Evolutionary conservation across 1,139 yeast species (phyloP), one percentile per base, ranked within the genome.

Genomic region (Hansenula sp.): DNA sequence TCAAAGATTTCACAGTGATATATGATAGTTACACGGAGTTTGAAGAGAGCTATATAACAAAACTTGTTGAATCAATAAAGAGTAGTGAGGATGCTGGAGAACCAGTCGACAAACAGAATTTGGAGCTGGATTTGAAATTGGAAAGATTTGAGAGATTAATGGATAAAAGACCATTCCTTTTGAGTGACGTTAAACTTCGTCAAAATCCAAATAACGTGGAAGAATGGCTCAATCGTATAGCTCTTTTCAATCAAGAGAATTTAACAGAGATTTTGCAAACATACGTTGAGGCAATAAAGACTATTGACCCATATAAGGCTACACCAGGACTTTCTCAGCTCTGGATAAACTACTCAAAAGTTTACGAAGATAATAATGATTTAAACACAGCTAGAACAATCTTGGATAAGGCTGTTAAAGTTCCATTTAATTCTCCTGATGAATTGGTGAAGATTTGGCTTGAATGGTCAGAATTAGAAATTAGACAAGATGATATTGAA

Each of bases 371-470:
- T 1, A 66, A 70, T 37, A 64, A 67, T 1, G 86, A 85, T 50
- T 59, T 71, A 27, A 72, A 69, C 28, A 77, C 88, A 0, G 88
- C 94, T 0, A 65, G 84, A 46, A 66, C 74, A 13, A 75, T 89
- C 13, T 75, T 73, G 43, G 75, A 78, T 31, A 82, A 81, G 44
- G 83, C 94, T 0, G 67, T 78, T 1, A 77, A 79, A 40, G 92
- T 92, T 0, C 90, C 89, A 12, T 88, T 73, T 60, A 72, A 68
- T 25, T 64, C 71, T 17, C 66, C 78, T 1, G 76, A 77, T 27
- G 96, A 88, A 45, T 61, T 88, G 31, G 86, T 82, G 2, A 73
- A 73, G 3, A 60, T 88, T 4, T 87, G 89, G 71, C 66, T 77
- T 25, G 73, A 70, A 32, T 89, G 97, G 96, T 69, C 84, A 19